These are phyloP conservation scores for Suhomyces tanzawaensis DNA, from an alignment of 805 yeast genomes.

Conservation along the genomic window DNA sequence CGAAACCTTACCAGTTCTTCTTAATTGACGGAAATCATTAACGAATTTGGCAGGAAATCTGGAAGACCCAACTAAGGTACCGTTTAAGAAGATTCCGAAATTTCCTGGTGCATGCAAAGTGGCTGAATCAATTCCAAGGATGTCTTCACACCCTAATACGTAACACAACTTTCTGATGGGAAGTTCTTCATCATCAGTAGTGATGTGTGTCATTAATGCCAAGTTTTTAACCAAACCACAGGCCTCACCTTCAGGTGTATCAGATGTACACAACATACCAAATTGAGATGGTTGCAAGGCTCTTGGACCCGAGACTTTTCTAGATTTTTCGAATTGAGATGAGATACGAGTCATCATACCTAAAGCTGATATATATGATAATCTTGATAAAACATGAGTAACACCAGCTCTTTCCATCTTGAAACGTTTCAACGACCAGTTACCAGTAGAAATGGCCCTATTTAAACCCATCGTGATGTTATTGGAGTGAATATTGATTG, in stretches of 20 bases:
- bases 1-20: conserved; percentile 83
- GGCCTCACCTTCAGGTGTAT: conserved; percentile 99
- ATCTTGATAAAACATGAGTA: conserved; percentile 88
- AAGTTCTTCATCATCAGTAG: conserved; percentile 95
- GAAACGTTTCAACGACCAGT: conserved; percentile 97
- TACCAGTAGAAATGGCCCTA: conserved; percentile 97
- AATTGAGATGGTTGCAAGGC: conserved; percentile 98
- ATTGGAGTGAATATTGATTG: conserved; percentile 86
- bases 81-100: conserved; percentile 85
- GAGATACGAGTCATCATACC: conserved; percentile 99
- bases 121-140: conserved; percentile 76
- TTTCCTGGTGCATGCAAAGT: conserved; percentile 74
- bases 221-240: conserved; percentile 97
- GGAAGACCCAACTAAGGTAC: conserved; percentile 90
- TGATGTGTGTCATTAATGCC: conserved; percentile 97
- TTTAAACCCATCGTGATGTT: conserved; percentile 92
- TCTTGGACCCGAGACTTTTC: conserved; percentile 98
- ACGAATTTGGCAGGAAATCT: conserved; percentile 85
- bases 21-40: conserved; percentile 66
- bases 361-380: conserved; percentile 89
- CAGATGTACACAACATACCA: conserved; percentile 98
- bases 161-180: conserved; percentile 79
- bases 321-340: conserved; percentile 96
- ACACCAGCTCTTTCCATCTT: conserved; percentile 99
- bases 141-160: conserved; percentile 86